Evolutionary conservation across 805 yeast species (phyloP).

Genomic region (Pichia occidentalis): DNA sequence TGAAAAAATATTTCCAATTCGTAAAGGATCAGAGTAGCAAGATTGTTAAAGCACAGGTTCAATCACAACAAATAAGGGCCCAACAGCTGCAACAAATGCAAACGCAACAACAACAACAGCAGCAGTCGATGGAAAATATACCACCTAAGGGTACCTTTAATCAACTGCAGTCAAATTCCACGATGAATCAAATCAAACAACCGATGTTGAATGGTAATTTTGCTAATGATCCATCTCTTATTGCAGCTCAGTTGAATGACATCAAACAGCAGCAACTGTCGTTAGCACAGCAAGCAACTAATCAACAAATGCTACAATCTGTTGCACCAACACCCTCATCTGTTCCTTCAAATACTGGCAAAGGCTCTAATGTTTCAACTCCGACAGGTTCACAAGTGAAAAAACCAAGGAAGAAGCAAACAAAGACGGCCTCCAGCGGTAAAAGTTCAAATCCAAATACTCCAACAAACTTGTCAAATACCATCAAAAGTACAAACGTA

Average conservation of each 20-base stretch:
- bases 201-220: no score
- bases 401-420: constrained; percentile 5
- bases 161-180: constrained; percentile 10
- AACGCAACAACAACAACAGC: constrained; percentile 25
- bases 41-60: constrained; percentile 27
- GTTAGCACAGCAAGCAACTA: constrained; percentile 1
- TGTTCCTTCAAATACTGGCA: no score
- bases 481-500: constrained; percentile 1
- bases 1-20: constrained; percentile 66
- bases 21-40: constrained; percentile 50
- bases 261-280: constrained; percentile 17
- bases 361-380: no score
- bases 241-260: no score
- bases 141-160: constrained; percentile 19
- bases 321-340: no score
- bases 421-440: background rate
- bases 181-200: background rate
- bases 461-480: constrained; percentile 6
- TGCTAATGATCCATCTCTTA: no score
- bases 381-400: background rate
- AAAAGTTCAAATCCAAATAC: constrained; percentile 5
- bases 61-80: constrained; percentile 20
- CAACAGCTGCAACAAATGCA: constrained; percentile 16
- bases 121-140: constrained; percentile 14
- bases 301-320: no score